These are phyloP conservation scores for Coprinopsis marcescibilis DNA, from an alignment of 768 basidiomycete genomes.

Conservation along the genomic window DNA sequence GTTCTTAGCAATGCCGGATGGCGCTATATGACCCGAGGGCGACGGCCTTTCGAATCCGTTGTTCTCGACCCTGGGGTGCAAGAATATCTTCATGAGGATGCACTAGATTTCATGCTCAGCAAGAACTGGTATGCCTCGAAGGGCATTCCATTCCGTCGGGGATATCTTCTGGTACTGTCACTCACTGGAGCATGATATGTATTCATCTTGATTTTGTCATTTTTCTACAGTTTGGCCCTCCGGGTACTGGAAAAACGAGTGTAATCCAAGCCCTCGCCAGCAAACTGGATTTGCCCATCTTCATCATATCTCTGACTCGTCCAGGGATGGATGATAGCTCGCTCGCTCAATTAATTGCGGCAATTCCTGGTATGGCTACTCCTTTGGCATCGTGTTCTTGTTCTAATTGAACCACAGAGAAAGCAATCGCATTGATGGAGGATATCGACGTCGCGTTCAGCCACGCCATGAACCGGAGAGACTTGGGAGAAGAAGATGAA, in stretches of 20 bases:
- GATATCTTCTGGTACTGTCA: slow-evolving; percentile 52
- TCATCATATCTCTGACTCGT: slow-evolving; percentile 66
- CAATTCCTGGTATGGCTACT: slow-evolving; percentile 44
- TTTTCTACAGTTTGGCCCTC: slow-evolving; percentile 66
- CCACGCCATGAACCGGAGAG: slow-evolving; percentile 38
- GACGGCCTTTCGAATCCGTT: slow-evolving; percentile 57
- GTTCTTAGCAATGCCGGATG: slow-evolving; percentile 34
- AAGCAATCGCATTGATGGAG: slow-evolving; percentile 76
- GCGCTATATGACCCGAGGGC: slow-evolving; percentile 52
- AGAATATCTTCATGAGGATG: slow-evolving; percentile 61
- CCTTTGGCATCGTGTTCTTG: slow-evolving; percentile 3
- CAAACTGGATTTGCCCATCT: slow-evolving; percentile 68
- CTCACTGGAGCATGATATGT: neutral
- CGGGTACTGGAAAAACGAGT: slow-evolving; percentile 76
- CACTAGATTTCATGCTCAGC: slow-evolving; percentile 61
- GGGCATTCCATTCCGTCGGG: slow-evolving; percentile 78
- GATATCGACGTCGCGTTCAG: slow-evolving; percentile 78
- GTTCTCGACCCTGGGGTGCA: slow-evolving; percentile 66
- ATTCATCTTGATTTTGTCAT: neutral
- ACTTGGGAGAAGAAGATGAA: slow-evolving; percentile 24
- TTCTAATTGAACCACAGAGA: slow-evolving; percentile 24
- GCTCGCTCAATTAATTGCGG: slow-evolving; percentile 52
- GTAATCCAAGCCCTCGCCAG: slow-evolving; percentile 73
- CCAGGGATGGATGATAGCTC: slow-evolving; percentile 55
- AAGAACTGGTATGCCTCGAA: slow-evolving; percentile 70